Evolutionary conservation across 345 rosid genomes (phyloP), one percentile per base, ranked within the genome.

Genomic region (Capsella bursapastoris): DNA sequence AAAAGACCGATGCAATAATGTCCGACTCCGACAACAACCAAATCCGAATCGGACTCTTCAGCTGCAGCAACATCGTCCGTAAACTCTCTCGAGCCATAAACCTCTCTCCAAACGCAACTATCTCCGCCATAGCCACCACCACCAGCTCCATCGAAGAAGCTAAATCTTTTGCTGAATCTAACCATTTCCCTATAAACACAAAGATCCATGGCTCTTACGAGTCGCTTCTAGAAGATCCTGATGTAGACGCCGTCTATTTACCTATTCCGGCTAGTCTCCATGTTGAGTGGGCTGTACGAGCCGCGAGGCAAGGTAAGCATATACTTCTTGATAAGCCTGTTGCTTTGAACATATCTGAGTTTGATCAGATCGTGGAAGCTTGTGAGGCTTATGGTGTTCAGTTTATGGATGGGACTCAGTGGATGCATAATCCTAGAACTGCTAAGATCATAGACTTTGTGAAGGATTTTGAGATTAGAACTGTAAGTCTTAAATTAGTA

Each of bases 331-430:
- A 93, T 83, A 93, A 91, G 81, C 98, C 96, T 1, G 85, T 91
- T 37, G 97, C 85, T 0, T 6, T 84, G 5, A 85, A 78, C 57
- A 88, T 74, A 4, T 74, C 62, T 3, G 91, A 91, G 68, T 84
- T 93, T 27, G 98, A 91, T 34, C 45, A 48, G 72, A 89, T 93
- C 45, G 28, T 73, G 32, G 82, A 73, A 73, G 91, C 89, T 16
- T 89, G 98, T 50, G 90, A 84, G 3, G 83, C 77, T 52, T 85
- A 83, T 28, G 15, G n/a, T 13, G n/a, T 43, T 43, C 48, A 12
- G 86, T 53, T 91, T 61, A 88, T 91, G 97, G 97, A 93, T 57
- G 97, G 96, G 5, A 87, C 96, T 53, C 88, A 87, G 95, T 89
- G 96, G 98, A 71, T 93, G 78, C 96, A 93, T 34, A 65, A 89